Evolutionary conservation across 2,329 filamentous ascomycete species (phyloP), one percentile per base, ranked within the genome.

Genomic region (Colletotrichum liriopes): DNA sequence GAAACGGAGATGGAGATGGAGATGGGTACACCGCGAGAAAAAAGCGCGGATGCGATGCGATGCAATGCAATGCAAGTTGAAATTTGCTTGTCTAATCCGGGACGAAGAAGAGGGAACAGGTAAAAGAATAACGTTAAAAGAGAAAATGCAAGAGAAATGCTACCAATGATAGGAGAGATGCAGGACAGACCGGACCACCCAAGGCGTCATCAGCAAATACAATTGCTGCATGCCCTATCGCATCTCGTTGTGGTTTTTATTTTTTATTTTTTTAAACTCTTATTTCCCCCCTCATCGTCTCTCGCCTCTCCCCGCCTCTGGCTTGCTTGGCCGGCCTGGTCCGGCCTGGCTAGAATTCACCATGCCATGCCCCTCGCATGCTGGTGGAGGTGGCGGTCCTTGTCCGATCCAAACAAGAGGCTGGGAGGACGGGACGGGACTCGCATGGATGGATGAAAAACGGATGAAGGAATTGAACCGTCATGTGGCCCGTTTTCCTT

Each of bases 401-500:
- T 59, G 41, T 59, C 18, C 37, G 26, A 47, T 54, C 65, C 58
- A 47, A 39, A 64, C 49, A 55, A 68, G n/a, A 54, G 59, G 37
- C 18, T 56, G 51, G 62, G 35, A 60, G 12, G 55, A 60, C 35
- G 23, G 41, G 51, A 64, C 59, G 49, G 59, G 39, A 18, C 39
- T 20, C n/a, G 65, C 52, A 68, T 72, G 65, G 37, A 60, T 69
- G 54, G 20, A 51, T 54, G 65, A 60, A 61, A 39, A 55, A 54
- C 18, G 59, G 45, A 69, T 72, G 62, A 71, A 55, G 63, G 39
- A 61, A 67, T 37, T 32, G 23, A 14, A 32, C 55, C 60, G 65
- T 70, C 70, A 70, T 72, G 70, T 65, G 70, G 61, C 26, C 37
- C 26, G 39, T 52, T 41, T 64, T 64, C 49, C 37, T 41, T 43